A percentile compares a stretch with the other conserved stretches of the same genome.
These are phyloP conservation scores for Acidiella bohemica DNA, from an alignment of 495 filamentous ascomycete species.

Conservation along the genomic window DNA sequence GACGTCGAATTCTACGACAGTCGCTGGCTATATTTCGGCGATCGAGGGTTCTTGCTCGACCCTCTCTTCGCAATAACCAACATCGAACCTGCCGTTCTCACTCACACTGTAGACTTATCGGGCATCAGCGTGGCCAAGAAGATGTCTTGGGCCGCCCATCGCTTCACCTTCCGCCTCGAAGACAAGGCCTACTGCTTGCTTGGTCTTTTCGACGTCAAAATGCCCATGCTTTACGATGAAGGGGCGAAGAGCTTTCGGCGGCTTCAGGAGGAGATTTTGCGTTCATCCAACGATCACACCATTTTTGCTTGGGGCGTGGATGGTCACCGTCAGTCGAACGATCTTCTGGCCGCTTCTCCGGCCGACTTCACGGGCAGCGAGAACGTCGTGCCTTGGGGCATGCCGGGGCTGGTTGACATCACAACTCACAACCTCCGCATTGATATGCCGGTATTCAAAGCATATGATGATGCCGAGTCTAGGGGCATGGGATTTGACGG, in stretches of 20 bases:
- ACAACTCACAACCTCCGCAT: neutral
- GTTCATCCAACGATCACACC: neutral
- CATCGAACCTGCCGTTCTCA: neutral
- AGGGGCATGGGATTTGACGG: neutral
- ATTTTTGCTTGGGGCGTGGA: constrained; percentile 8
- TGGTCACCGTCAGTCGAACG: neutral
- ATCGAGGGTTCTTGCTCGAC: neutral
- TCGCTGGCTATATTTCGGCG: neutral
- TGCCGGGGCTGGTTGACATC: neutral
- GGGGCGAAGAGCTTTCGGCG: constrained; percentile 7
- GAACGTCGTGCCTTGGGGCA: neutral
- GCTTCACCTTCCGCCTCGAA: neutral
- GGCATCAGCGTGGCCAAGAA: neutral
- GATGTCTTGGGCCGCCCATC: neutral
- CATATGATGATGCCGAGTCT: neutral
- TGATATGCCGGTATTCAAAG: neutral
- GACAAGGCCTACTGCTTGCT: constrained; percentile 3
- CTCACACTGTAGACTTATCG: neutral
- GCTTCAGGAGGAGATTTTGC: constrained; percentile 14
- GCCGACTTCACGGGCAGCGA: neutral
- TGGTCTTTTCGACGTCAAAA: constrained; percentile 16
- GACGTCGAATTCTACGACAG: neutral
- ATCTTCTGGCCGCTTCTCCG: neutral
- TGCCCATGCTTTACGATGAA: constrained; percentile 17
- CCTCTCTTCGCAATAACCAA: neutral